Base-by-base conservation (phyloP, 2,329 filamentous ascomycete species). In the Epichloe sibirici region DNA sequence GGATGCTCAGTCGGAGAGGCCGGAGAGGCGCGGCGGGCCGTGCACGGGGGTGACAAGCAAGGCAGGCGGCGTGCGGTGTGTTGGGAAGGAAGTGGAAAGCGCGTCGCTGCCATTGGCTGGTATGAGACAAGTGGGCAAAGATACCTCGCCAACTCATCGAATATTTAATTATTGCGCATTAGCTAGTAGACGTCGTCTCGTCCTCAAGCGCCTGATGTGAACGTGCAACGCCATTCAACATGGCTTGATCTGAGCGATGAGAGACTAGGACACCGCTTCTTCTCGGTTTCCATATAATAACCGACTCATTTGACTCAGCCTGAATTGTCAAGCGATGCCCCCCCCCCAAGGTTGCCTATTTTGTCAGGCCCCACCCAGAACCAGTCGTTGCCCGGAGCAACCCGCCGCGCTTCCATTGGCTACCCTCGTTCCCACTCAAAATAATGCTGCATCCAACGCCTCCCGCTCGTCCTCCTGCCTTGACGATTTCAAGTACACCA, bases 321-420 rank as follows among this genome's bases (percentile, higher is more conserved):
- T 11, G 4, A 3, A 42, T 31, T 31, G 28, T 31, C 28, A 9
- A 31, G 28, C 28, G 21, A 42, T 42, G 2, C 7, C 21, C 13
- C 15, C 37, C 17, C 8, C 4, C 34, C 5, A 17, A 5, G 13
- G 15, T 21, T 51, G 28, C 40, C 47, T 31, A 25, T 37, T 40
- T 28, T 51, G 43, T 5, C 37, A 9, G 12, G 21, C 49, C 17
- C 45, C 45, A 49, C 52, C 15, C 23, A 34, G 9, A n/a, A 3
- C 6, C 49, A 45, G 51, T 5, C 21, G 66, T 68, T 68, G 65
- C 62, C 59, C 53, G 38, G 57, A 57, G 61, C 63, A 67, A 66
- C 63, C 59, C 50, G 52, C 46, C 56, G 28, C 50, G 51, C 52
- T 45, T 56, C 66, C 58, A 67, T 68, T 69, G 63, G 64, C 54